Evolutionary conservation across 169 alveolate genomes (phyloP).

Genomic region (Plasmodium coatneyi): DNA sequence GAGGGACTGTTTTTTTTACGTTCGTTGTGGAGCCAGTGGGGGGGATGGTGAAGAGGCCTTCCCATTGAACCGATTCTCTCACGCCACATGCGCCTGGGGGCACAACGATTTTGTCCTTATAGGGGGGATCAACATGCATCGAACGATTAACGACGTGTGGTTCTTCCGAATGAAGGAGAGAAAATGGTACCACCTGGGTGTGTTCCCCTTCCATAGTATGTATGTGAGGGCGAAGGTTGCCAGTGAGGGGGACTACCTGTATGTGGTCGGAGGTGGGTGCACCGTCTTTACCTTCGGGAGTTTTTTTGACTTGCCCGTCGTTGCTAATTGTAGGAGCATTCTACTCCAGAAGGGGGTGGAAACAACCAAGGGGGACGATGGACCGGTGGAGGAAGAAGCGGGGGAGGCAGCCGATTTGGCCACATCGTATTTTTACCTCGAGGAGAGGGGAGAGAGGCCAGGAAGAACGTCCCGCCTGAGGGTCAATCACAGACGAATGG

Average conservation of each 20-base stretch:
- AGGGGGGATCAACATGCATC: conserved; percentile 48
- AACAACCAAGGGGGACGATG: not conserved
- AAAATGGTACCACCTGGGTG: conserved; percentile 45
- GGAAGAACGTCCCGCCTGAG: not conserved
- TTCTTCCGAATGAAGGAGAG: conserved; percentile 15
- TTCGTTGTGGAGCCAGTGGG: not conserved
- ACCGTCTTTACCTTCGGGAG: conserved; percentile 66
- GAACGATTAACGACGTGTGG: conserved; percentile 61
- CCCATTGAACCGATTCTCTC: conserved; percentile 54
- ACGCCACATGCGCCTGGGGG: conserved; percentile 9
- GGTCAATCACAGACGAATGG: not conserved
- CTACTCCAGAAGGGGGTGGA: not conserved
- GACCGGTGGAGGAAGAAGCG: not conserved
- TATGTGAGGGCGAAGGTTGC: conserved; percentile 56
- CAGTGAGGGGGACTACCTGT: conserved; percentile 4
- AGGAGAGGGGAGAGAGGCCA: not conserved
- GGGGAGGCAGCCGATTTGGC: not conserved
- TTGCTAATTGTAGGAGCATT: not conserved
- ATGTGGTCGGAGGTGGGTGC: conserved; percentile 66
- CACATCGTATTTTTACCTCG: not conserved
- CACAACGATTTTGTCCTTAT: conserved; percentile 10
- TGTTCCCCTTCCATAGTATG: conserved; percentile 18
- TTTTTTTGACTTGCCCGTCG: conserved; percentile 42
- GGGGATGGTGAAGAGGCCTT: conserved; percentile 9
- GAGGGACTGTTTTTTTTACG: conserved; percentile 19